These are phyloP conservation scores for Penicillium daleae DNA, from an alignment of 495 filamentous ascomycete species.

Conservation along the genomic window DNA sequence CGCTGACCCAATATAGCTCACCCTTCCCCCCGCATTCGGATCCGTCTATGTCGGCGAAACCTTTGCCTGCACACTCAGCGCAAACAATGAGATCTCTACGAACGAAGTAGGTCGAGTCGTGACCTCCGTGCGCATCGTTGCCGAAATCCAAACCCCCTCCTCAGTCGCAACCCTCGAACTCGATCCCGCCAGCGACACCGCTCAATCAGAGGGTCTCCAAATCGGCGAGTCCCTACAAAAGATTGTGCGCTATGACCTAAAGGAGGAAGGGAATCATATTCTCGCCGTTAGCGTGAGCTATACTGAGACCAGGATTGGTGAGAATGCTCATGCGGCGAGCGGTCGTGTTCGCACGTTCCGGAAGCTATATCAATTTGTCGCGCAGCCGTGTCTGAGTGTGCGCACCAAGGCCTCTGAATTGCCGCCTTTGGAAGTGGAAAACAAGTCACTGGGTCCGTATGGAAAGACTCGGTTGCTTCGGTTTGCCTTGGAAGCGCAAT, in stretches of 20 bases:
- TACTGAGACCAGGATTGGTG: slow-evolving; percentile 60
- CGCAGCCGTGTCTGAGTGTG: slow-evolving; percentile 85
- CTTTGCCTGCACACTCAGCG: slow-evolving; percentile 91
- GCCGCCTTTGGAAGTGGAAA: slow-evolving; percentile 45
- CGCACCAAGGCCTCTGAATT: slow-evolving; percentile 81
- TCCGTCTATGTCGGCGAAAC: slow-evolving; percentile 95
- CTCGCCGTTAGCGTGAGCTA: slow-evolving; percentile 95
- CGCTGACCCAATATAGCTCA: slow-evolving; percentile 56
- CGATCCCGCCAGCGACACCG: slow-evolving; percentile 40
- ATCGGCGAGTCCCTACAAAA: slow-evolving; percentile 76
- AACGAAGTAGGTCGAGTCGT: slow-evolving; percentile 56
- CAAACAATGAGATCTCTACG: slow-evolving; percentile 77
- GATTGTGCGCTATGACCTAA: slow-evolving; percentile 83
- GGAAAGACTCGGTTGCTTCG: slow-evolving; percentile 48
- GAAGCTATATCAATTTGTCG: slow-evolving; percentile 96
- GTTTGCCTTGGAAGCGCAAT: slow-evolving; percentile 84
- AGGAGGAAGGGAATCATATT: slow-evolving; percentile 92
- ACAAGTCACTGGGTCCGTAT: slow-evolving; percentile 50
- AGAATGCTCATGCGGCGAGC: slow-evolving; percentile 62
- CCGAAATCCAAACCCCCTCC: slow-evolving; percentile 92
- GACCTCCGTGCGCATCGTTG: slow-evolving; percentile 77
- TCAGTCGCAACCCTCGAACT: slow-evolving; percentile 62
- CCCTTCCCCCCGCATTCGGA: slow-evolving; percentile 90
- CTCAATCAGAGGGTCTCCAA: slow-evolving; percentile 53
- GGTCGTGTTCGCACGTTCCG: slow-evolving; percentile 83